A percentile compares a stretch with the other conserved stretches of the same genome.
These are phyloP conservation scores for Lipomyces kockii DNA, from an alignment of 805 yeast genomes.

Conservation along the genomic window DNA sequence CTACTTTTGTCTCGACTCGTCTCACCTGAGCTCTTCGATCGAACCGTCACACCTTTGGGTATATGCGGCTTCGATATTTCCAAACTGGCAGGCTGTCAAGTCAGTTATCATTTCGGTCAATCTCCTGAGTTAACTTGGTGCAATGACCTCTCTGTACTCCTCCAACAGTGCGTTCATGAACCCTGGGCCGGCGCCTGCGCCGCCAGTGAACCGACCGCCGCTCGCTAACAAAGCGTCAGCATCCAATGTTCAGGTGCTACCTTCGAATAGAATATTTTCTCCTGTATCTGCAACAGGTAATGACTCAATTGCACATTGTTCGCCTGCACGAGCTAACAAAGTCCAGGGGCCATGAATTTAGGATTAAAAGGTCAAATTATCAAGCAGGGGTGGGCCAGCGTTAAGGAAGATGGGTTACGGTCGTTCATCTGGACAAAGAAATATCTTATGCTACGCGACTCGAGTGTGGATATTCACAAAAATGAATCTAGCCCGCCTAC, in stretches of 20 bases:
- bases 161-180: slow-evolving; percentile 53
- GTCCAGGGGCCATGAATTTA: slow-evolving; percentile 8
- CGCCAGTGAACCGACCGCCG: slow-evolving; percentile 39
- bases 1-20: background rate
- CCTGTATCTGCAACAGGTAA: slow-evolving; percentile 5
- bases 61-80: background rate
- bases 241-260: slow-evolving; percentile 16
- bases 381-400: slow-evolving; percentile 80
- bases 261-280: slow-evolving; percentile 18
- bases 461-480: slow-evolving; percentile 74
- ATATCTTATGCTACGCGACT: slow-evolving; percentile 75
- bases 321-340: background rate
- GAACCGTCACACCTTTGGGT: background rate
- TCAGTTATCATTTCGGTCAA: background rate
- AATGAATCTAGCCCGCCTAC: slow-evolving; percentile 27
- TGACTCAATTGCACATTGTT: background rate
- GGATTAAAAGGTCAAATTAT: slow-evolving; percentile 20
- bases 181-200: slow-evolving; percentile 62
- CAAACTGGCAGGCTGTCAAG: background rate
- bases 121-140: background rate
- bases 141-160: slow-evolving; percentile 28
- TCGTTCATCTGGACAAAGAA: slow-evolving; percentile 93
- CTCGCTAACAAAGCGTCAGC: slow-evolving; percentile 24
- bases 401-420: slow-evolving; percentile 89
- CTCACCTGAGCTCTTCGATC: background rate